phyloP scores from a whole-genome alignment of 2,329 filamentous ascomycete species.

The Exophiala aquamarina region DNA sequence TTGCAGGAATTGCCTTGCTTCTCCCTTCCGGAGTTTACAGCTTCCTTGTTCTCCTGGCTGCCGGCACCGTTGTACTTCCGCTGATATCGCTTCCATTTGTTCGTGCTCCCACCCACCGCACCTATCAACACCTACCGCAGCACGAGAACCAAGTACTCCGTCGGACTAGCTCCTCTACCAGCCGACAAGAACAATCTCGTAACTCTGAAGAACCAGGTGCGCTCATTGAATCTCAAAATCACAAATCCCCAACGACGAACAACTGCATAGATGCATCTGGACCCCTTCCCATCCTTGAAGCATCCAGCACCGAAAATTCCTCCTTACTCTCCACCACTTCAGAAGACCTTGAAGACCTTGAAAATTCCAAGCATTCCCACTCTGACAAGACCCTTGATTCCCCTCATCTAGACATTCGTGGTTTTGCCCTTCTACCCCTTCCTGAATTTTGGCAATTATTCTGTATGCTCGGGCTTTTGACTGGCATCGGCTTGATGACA shows the following conservation, averaged over 20 bases:
- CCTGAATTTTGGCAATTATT: slow-evolving; percentile 92
- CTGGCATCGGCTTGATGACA: slow-evolving; percentile 94
- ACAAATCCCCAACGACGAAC: slow-evolving; percentile 24
- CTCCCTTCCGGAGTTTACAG: slow-evolving; percentile 81
- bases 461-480: slow-evolving; percentile 81
- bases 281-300: slow-evolving; percentile 29
- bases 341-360: slow-evolving; percentile 21
- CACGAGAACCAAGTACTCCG: slow-evolving; percentile 36
- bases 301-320: slow-evolving; percentile 12
- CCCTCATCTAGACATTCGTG: slow-evolving; percentile 87
- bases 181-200: slow-evolving; percentile 25
- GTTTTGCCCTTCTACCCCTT: slow-evolving; percentile 68
- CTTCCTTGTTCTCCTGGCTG: slow-evolving; percentile 76
- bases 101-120: slow-evolving; percentile 59
- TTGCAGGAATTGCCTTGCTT: slow-evolving; percentile 74
- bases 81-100: slow-evolving; percentile 83
- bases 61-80: slow-evolving; percentile 74
- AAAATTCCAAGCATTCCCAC: slow-evolving; percentile 40
- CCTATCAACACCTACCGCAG: slow-evolving; percentile 43
- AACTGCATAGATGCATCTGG: slow-evolving; percentile 30
- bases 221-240: slow-evolving; percentile 32
- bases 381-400: slow-evolving; percentile 68
- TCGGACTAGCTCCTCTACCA: slow-evolving; percentile 34
- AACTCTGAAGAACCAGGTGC: slow-evolving; percentile 38
- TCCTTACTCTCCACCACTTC: slow-evolving; percentile 68